Evolutionary conservation across 495 filamentous ascomycete species (phyloP).

Genomic region (Aspergillus cavernicola): DNA sequence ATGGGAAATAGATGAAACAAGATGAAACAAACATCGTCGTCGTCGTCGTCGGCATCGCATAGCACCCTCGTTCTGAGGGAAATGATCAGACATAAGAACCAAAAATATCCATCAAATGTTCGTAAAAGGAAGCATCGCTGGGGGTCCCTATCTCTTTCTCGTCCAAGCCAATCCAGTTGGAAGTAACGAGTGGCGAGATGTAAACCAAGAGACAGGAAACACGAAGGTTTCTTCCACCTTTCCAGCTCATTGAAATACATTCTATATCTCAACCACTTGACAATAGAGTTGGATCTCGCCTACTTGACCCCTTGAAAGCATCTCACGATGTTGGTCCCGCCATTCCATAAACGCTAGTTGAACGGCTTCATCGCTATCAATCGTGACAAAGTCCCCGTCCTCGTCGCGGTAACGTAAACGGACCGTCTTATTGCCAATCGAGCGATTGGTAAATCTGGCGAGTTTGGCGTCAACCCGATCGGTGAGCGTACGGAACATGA

Average conservation of each 20-base stretch:
- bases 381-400: constrained; percentile 87
- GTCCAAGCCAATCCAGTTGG: constrained; percentile 31
- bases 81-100: constrained; percentile 2
- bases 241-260: constrained; percentile 9
- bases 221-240: constrained; percentile 10
- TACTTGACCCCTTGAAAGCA: constrained; percentile 60
- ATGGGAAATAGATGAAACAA: constrained; percentile 12
- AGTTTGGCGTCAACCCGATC: constrained; percentile 98
- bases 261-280: constrained; percentile 44
- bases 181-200: constrained; percentile 11
- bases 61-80: not conserved
- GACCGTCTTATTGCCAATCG: constrained; percentile 71
- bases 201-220: constrained; percentile 15
- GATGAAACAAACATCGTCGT: constrained; percentile 15
- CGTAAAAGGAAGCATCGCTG: not conserved
- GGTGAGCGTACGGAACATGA: constrained; percentile 84
- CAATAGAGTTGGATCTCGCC: constrained; percentile 84
- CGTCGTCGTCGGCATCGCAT: no score
- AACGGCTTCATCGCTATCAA: constrained; percentile 92
- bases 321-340: constrained; percentile 68
- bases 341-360: constrained; percentile 91
- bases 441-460: constrained; percentile 72
- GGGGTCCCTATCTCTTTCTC: not conserved
- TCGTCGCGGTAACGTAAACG: constrained; percentile 89
- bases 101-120: constrained; percentile 16